Conservation (phyloP, 2,329 filamentous ascomycete species). For the Xylariaceae sp. region DNA sequence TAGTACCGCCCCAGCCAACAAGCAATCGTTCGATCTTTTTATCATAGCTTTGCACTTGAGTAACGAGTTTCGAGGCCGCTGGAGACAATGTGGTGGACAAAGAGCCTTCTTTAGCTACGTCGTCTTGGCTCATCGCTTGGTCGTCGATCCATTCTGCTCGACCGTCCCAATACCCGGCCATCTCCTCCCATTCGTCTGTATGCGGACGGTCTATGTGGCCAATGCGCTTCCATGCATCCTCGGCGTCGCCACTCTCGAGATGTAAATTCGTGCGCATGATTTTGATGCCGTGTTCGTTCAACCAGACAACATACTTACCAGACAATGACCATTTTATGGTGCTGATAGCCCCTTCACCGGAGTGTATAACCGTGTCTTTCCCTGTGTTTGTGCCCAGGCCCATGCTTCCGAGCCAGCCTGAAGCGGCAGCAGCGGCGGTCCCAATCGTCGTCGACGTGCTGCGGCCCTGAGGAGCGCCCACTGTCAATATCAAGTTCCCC, state of each 20-base stretch:
- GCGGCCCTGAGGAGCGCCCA: slow-evolving; percentile 72
- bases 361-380: slow-evolving; percentile 82
- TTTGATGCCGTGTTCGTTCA: slow-evolving; percentile 96
- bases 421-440: slow-evolving; percentile 77
- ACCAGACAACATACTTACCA: slow-evolving; percentile 89
- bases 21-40: slow-evolving; percentile 70
- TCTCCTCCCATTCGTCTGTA: slow-evolving; percentile 86
- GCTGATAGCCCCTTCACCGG: slow-evolving; percentile 85
- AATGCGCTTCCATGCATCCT: slow-evolving; percentile 90
- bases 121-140: slow-evolving; percentile 68
- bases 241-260: slow-evolving; percentile 69
- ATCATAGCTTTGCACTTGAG: slow-evolving; percentile 45
- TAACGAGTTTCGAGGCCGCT: slow-evolving; percentile 44
- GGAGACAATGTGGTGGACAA: slow-evolving; percentile 37
- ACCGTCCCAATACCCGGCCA: slow-evolving; percentile 94
- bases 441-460: slow-evolving; percentile 84
- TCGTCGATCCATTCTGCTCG: slow-evolving; percentile 92
- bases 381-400: slow-evolving; percentile 74
- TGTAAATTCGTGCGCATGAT: slow-evolving; percentile 91
- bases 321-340: slow-evolving; percentile 93
- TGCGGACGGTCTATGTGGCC: slow-evolving; percentile 88
- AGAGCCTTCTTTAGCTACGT: slow-evolving; percentile 42
- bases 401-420: slow-evolving; percentile 87
- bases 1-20: slow-evolving; percentile 92
- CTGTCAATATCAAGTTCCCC: slow-evolving; percentile 81